Percentiles rank a stretch among this genome's conserved stretches.
Conservation (phyloP, 2,329 filamentous ascomycete genomes). For the Plectosphaerella sp. region DNA sequence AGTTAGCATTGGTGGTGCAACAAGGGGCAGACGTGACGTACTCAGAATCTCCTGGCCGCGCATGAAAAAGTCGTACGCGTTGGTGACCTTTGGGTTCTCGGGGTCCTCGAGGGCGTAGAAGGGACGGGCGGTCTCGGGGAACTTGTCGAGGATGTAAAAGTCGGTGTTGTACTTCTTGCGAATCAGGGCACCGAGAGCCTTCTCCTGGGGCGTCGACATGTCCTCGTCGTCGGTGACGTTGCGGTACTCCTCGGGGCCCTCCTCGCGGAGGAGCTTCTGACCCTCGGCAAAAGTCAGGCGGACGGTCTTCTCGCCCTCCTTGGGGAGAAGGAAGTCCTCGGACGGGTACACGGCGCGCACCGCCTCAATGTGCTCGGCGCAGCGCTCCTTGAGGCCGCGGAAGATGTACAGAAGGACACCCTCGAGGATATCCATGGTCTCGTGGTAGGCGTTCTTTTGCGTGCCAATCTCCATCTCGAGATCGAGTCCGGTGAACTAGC, state of each 20-base stretch:
- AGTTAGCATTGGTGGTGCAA: background rate
- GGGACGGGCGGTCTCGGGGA: constrained; percentile 80
- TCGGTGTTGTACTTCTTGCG: constrained; percentile 88
- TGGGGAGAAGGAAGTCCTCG: constrained; percentile 71
- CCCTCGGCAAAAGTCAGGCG: constrained; percentile 75
- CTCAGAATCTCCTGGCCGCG: constrained; percentile 83
- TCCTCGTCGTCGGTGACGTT: constrained; percentile 75
- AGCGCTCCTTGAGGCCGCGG: constrained; percentile 61
- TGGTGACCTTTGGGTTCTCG: constrained; percentile 60
- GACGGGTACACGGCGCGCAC: constrained; percentile 72
- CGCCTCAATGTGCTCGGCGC: constrained; percentile 66
- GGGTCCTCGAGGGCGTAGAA: constrained; percentile 88
- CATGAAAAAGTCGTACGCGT: constrained; percentile 80
- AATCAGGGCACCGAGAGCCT: constrained; percentile 82
- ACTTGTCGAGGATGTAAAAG: constrained; percentile 97
- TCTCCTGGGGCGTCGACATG: constrained; percentile 76
- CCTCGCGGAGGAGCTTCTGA: constrained; percentile 71
- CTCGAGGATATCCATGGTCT: constrained; percentile 70
- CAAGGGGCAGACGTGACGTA: background rate
- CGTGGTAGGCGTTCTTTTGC: constrained; percentile 64
- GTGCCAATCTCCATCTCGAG: constrained; percentile 74
- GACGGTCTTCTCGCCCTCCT: constrained; percentile 69
- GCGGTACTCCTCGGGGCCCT: constrained; percentile 61
- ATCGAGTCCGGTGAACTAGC: constrained; percentile 78
- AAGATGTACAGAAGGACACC: constrained; percentile 75